These are phyloP conservation scores for Cladorrhinum samala DNA, from an alignment of 495 filamentous ascomycete genomes.

Conservation along the genomic window DNA sequence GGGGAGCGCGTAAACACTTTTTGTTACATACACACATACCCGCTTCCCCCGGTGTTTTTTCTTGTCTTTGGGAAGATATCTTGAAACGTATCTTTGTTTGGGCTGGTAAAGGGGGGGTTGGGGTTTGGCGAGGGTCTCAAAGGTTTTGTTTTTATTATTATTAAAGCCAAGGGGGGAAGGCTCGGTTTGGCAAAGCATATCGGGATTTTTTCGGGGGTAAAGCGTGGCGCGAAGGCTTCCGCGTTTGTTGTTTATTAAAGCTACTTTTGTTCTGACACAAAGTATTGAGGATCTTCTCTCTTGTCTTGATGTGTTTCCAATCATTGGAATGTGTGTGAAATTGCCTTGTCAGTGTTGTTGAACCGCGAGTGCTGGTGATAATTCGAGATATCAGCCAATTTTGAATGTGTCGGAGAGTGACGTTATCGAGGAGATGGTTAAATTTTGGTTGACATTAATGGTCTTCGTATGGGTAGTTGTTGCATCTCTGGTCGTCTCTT, in stretches of 20 bases:
- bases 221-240: background rate
- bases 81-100: conserved; percentile 16
- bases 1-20: background rate
- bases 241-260: background rate
- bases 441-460: too few relatives aligned
- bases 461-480: too few relatives aligned
- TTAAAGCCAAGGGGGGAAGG: background rate
- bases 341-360: too few relatives aligned
- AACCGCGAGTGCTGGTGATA: too few relatives aligned
- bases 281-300: too few relatives aligned
- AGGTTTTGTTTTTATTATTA: conserved; percentile 7
- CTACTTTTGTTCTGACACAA: too few relatives aligned
- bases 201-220: background rate
- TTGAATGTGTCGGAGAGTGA: too few relatives aligned
- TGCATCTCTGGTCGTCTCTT: too few relatives aligned
- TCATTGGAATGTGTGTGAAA: too few relatives aligned
- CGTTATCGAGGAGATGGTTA: too few relatives aligned
- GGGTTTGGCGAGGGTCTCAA: conserved; percentile 22
- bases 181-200: background rate
- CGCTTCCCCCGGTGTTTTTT: conserved; percentile 9
- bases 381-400: too few relatives aligned
- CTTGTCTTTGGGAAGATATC: background rate
- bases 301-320: background rate
- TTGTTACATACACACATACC: too few relatives aligned
- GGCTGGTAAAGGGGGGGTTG: conserved; percentile 7